Base-by-base conservation (phyloP, 2,329 filamentous ascomycete species). In the Botrytis tulipae region DNA sequence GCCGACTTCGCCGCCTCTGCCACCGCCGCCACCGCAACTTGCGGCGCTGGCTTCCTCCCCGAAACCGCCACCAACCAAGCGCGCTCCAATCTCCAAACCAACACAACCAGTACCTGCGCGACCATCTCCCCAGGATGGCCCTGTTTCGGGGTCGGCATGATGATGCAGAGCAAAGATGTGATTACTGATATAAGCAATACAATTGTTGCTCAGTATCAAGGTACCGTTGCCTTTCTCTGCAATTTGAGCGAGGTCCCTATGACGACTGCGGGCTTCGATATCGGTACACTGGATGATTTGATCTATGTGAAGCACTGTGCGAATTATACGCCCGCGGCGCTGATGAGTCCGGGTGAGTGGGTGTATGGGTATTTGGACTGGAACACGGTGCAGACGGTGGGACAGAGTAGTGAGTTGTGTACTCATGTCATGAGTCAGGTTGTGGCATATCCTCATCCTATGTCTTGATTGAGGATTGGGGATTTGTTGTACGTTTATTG, bases 341-440 rank as follows among this genome's bases (percentile, higher is more conserved):
- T 68, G 44, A 2, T 48, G 42, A 66, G 62, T 25, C 29, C n/a
- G 12, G 62, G 62, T 14, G 62, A 66, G 18, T 66, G 62, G 62
- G 42, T 35, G 12, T 66, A 66, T 66, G 62, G 62, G 62, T 48
- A 48, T 66, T 16, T 48, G 62, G 62, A 66, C 16, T 32, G 25
- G 61, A 20, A 65, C 4, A 48, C 42, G 44, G 62, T 35, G 29
- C n/a, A 35, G 20, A 35, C 16, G 62, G 62, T 65, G n/a, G 61
- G 61, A n/a, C 40, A 44, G 40, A 25, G 62, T 48, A 66, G 65
- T n/a, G 46, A 67, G 46, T 67, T 67, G 65, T 67, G 65, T 67
- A 40, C 18, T 67, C 29, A 37, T 67, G 65, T 40, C n/a, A 54
- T 54, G 65, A 40, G 22, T 51, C 22, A 25, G 20, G n/a, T 35